These are phyloP conservation scores for Aspergillus ruber DNA, from an alignment of 2,329 filamentous ascomycete genomes.

Conservation along the genomic window DNA sequence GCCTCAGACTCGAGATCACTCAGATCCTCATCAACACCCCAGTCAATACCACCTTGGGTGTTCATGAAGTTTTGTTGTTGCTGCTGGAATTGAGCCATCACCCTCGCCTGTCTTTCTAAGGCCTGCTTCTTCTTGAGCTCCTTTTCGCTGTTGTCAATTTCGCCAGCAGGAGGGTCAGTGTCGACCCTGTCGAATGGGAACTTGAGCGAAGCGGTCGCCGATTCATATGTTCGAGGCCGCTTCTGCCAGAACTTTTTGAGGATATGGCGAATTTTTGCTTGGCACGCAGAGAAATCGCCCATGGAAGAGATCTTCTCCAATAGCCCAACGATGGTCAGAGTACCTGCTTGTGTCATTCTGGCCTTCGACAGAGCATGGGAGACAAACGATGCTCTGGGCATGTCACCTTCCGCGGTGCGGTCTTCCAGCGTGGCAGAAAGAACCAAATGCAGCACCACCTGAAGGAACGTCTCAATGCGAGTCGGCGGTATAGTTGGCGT, in stretches of 20 bases:
- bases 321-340: slow-evolving; percentile 47
- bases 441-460: slow-evolving; percentile 81
- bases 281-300: slow-evolving; percentile 72
- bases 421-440: slow-evolving; percentile 85
- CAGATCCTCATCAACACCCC: slow-evolving; percentile 75
- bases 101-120: slow-evolving; percentile 77
- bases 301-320: slow-evolving; percentile 53
- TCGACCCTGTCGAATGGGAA: slow-evolving; percentile 72
- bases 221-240: slow-evolving; percentile 65
- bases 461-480: slow-evolving; percentile 82
- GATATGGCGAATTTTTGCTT: slow-evolving; percentile 76
- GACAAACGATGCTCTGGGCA: slow-evolving; percentile 60
- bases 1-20: slow-evolving; percentile 54
- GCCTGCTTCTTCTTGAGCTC: slow-evolving; percentile 88
- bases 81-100: slow-evolving; percentile 97
- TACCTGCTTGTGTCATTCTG: slow-evolving; percentile 41
- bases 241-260: slow-evolving; percentile 80
- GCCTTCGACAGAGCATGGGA: slow-evolving; percentile 60
- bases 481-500: slow-evolving; percentile 73
- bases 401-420: slow-evolving; percentile 50
- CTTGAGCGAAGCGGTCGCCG: slow-evolving; percentile 53
- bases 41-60: slow-evolving; percentile 79
- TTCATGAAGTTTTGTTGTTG: slow-evolving; percentile 94
- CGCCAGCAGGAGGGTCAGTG: slow-evolving; percentile 70
- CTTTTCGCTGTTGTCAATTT: slow-evolving; percentile 50